Evolutionary conservation across 257 asterid genomes (phyloP).

Genomic region (Solanum sitiens): DNA sequence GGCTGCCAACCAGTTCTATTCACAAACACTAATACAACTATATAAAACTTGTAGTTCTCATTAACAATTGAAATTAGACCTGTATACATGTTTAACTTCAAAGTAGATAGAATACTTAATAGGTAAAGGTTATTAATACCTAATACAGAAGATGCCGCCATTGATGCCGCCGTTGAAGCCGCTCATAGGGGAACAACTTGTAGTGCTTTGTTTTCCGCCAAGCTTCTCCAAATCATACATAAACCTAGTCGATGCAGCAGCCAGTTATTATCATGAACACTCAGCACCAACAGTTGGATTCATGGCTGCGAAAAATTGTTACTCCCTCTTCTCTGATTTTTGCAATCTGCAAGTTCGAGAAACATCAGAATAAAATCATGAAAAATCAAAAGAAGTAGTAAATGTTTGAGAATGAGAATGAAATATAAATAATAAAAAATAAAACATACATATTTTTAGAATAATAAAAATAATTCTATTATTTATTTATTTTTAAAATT

Average conservation of each 20-base stretch:
- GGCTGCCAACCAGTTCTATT: background rate
- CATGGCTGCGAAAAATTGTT: slow-evolving; percentile 33
- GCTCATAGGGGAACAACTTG: background rate
- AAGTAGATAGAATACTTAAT: background rate
- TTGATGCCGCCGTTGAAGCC: background rate
- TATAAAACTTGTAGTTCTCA: too few relatives aligned
- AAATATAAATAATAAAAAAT: too few relatives aligned
- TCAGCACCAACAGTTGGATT: slow-evolving; percentile 82
- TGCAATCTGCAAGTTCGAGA: slow-evolving; percentile 50
- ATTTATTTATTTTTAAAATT: too few relatives aligned
- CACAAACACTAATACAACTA: too few relatives aligned
- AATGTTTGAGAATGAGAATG: too few relatives aligned
- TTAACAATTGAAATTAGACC: too few relatives aligned
- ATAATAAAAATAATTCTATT: too few relatives aligned
- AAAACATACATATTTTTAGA: too few relatives aligned
- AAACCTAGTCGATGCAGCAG: background rate
- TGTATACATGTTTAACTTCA: background rate
- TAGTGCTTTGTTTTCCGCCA: background rate
- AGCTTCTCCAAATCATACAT: background rate
- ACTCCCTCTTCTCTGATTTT: slow-evolving; percentile 69
- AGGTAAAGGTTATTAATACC: background rate
- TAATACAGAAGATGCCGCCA: background rate
- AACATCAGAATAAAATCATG: background rate
- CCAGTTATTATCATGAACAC: slow-evolving; percentile 66
- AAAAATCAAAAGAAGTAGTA: too few relatives aligned